Conservation (phyloP, 352 stramenopile species). For the Phytophthora sp. region DNA sequence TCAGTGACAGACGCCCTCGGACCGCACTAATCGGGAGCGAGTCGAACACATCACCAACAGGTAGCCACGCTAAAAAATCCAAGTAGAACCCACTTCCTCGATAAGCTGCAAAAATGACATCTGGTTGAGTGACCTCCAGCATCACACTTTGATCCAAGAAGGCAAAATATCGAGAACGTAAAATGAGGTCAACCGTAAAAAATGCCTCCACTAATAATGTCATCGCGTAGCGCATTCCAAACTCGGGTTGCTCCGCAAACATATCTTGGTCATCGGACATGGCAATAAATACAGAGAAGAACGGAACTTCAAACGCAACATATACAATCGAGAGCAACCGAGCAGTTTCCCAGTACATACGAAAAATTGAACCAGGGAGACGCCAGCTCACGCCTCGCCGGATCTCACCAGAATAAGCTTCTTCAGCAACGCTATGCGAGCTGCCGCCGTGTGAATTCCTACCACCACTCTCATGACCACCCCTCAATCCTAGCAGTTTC, state of each 20-base stretch:
- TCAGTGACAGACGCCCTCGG: slow-evolving; percentile 45
- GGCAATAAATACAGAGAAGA: slow-evolving; percentile 74
- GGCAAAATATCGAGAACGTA: slow-evolving; percentile 60
- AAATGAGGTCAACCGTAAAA: slow-evolving; percentile 54
- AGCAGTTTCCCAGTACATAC: slow-evolving; percentile 60
- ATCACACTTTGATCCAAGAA: slow-evolving; percentile 72
- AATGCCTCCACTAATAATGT: slow-evolving; percentile 57
- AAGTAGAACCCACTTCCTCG: slow-evolving; percentile 57
- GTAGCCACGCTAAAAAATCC: slow-evolving; percentile 55
- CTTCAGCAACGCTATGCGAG: not conserved
- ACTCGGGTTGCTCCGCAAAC: slow-evolving; percentile 43
- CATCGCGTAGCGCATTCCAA: slow-evolving; percentile 41
- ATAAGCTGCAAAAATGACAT: slow-evolving; percentile 69
- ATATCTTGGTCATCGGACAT: slow-evolving; percentile 59
- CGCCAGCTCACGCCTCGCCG: slow-evolving; percentile 38
- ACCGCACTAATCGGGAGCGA: slow-evolving; percentile 22
- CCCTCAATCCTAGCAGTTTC: slow-evolving; percentile 70
- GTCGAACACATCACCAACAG: slow-evolving; percentile 58
- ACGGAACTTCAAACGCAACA: slow-evolving; percentile 71
- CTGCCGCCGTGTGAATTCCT: slow-evolving; percentile 7
- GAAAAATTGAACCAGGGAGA: slow-evolving; percentile 56
- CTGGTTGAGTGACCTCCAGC: slow-evolving; percentile 57
- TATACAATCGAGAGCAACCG: slow-evolving; percentile 57
- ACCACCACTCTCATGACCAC: slow-evolving; percentile 28
- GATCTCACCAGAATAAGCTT: not conserved